Conservation (phyloP, 768 basidiomycete species). For the Amanita polypyramis region DNA sequence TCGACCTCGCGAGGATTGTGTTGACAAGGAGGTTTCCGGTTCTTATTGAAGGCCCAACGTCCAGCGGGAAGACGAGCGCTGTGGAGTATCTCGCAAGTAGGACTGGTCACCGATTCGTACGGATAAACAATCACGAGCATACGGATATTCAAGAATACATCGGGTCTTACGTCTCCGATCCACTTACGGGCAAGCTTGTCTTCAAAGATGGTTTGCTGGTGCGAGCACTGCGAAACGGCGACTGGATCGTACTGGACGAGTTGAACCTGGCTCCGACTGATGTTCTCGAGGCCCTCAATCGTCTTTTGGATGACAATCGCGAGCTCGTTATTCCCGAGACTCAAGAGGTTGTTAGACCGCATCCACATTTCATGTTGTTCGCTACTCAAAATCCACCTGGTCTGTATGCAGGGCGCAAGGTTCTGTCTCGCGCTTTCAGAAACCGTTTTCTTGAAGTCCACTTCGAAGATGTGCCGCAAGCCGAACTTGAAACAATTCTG, state of each 20-base stretch:
- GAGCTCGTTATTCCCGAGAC: conserved; percentile 95
- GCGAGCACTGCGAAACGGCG: conserved; percentile 79
- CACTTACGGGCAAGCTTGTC: conserved; percentile 83
- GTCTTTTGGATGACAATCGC: conserved; percentile 93
- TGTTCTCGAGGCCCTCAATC: conserved; percentile 93
- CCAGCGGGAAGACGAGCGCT: conserved; percentile 94
- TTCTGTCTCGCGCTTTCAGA: conserved; percentile 90
- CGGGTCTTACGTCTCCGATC: conserved; percentile 92
- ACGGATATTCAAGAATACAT: conserved; percentile 99
- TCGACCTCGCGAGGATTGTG: conserved; percentile 88
- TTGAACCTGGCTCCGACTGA: conserved; percentile 97
- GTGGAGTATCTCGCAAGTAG: conserved; percentile 90
- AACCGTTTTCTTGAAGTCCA: conserved; percentile 97
- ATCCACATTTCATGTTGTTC: conserved; percentile 95
- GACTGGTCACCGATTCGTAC: conserved; percentile 91
- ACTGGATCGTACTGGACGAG: conserved; percentile 98
- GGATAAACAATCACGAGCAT: conserved; percentile 99
- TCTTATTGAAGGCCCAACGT: conserved; percentile 95
- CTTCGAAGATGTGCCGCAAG: conserved; percentile 93
- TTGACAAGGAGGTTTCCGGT: conserved; percentile 86
- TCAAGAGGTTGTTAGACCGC: conserved; percentile 86
- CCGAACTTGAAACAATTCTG: conserved; percentile 89
- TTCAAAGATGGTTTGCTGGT: conserved; percentile 94
- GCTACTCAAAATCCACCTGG: conserved; percentile 98
- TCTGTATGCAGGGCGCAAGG: conserved; percentile 88